Conservation (phyloP, 2,329 filamentous ascomycete genomes). For the Chaetomiaceae sp. region DNA sequence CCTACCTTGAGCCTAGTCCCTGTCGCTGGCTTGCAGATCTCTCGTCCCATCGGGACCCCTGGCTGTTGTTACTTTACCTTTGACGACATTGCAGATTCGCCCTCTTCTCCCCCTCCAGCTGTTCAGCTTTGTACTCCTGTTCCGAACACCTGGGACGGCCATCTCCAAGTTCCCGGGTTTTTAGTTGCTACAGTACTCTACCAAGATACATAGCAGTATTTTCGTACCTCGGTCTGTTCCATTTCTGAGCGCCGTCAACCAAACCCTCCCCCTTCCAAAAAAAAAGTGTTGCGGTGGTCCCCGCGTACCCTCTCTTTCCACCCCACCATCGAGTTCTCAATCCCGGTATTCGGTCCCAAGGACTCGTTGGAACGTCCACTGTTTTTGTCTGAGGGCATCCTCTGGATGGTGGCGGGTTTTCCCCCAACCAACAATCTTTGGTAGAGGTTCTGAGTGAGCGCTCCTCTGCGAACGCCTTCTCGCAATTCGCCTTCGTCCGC, state of each 20-base stretch:
- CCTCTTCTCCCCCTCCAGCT: background rate
- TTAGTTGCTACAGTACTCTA: background rate
- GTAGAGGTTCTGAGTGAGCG: background rate
- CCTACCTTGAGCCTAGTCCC: too few relatives aligned
- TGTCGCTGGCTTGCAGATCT: slow-evolving; percentile 17
- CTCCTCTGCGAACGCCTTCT: too few relatives aligned
- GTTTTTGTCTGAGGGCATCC: background rate
- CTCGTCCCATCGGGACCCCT: slow-evolving; percentile 7
- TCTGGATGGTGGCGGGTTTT: slow-evolving; percentile 4
- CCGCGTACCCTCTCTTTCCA: background rate
- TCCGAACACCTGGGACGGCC: background rate
- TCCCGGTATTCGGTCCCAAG: background rate
- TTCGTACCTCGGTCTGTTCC: too few relatives aligned
- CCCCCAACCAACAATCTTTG: background rate
- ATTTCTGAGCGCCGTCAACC: too few relatives aligned
- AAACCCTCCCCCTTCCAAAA: too few relatives aligned
- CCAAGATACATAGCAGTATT: too few relatives aligned
- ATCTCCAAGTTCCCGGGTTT: background rate
- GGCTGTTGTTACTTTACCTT: background rate
- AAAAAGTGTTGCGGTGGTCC: background rate
- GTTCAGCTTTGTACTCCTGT: background rate
- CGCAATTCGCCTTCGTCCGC: background rate
- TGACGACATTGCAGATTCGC: slow-evolving; percentile 1
- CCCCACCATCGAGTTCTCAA: background rate
- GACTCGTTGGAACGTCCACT: background rate